Conservation (phyloP, 2,329 filamentous ascomycete genomes). For the Sporothrix variecibatus region DNA sequence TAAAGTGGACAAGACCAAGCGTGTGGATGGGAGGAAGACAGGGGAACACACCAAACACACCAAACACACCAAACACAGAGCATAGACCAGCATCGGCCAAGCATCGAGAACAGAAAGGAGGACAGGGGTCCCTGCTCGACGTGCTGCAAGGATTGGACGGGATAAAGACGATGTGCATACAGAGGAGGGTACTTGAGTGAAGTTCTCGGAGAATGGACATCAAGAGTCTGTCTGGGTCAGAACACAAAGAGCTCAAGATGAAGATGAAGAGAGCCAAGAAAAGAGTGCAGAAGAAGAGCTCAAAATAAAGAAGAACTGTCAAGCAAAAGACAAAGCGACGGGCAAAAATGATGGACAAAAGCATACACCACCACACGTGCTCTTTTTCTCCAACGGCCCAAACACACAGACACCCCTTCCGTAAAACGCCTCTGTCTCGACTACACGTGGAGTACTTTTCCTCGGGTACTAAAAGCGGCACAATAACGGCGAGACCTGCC, state of each 20-base stretch:
- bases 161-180: background rate
- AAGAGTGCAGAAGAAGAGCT: background rate
- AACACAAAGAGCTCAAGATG: no score
- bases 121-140: background rate
- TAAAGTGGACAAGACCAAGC: background rate
- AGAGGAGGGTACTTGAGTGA: background rate
- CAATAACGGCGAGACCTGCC: background rate
- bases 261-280: background rate
- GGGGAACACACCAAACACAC: background rate
- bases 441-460: background rate
- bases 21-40: background rate
- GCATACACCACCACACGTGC: background rate
- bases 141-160: slow-evolving; percentile 3
- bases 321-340: background rate
- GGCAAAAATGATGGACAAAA: background rate
- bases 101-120: no score
- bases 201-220: no score
- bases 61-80: background rate
- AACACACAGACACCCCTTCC: background rate
- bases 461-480: background rate
- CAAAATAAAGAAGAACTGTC: background rate
- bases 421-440: background rate
- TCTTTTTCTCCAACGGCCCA: background rate
- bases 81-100: background rate
- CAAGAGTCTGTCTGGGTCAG: no score